These are phyloP conservation scores for Castanospermum australe DNA, from an alignment of 306 rosid species.

Conservation along the genomic window DNA sequence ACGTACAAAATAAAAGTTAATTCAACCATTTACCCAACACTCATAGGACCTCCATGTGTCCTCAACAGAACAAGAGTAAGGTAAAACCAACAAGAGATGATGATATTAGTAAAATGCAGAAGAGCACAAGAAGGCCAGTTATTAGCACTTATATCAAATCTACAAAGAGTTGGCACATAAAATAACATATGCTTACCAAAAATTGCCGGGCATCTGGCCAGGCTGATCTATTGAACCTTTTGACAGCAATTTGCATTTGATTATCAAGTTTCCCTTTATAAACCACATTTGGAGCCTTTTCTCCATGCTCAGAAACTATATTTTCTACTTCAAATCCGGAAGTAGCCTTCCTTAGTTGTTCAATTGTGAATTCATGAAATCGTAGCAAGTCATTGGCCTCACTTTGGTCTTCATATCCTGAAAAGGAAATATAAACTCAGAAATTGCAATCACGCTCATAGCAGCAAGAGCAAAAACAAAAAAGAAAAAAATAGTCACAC, in stretches of 20 bases:
- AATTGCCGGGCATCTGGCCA: constrained; percentile 96
- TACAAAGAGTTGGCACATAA: neutral
- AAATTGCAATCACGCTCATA: constrained; percentile 23
- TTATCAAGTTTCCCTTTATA: constrained; percentile 88
- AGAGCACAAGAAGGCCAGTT: neutral
- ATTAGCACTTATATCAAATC: neutral
- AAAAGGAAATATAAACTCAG: constrained; percentile 25
- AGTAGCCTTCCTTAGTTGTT: constrained; percentile 80
- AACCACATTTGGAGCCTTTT: constrained; percentile 96
- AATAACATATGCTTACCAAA: constrained; percentile 50
- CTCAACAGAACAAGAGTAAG: neutral
- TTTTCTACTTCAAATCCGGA: constrained; percentile 87
- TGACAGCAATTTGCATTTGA: constrained; percentile 82
- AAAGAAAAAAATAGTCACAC: no score
- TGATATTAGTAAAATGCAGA: constrained; percentile 8
- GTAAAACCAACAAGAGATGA: neutral
- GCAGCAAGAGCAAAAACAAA: constrained; percentile 16
- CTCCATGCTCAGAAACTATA: constrained; percentile 98
- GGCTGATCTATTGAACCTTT: constrained; percentile 92
- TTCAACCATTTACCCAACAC: neutral
- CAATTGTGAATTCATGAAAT: constrained; percentile 72
- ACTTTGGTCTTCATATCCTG: constrained; percentile 61
- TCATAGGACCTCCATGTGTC: neutral
- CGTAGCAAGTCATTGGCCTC: constrained; percentile 58
- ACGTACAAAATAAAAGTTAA: constrained; percentile 14